Conservation (phyloP, 2,329 filamentous ascomycete genomes). For the Emericellopsis cladophorae region DNA sequence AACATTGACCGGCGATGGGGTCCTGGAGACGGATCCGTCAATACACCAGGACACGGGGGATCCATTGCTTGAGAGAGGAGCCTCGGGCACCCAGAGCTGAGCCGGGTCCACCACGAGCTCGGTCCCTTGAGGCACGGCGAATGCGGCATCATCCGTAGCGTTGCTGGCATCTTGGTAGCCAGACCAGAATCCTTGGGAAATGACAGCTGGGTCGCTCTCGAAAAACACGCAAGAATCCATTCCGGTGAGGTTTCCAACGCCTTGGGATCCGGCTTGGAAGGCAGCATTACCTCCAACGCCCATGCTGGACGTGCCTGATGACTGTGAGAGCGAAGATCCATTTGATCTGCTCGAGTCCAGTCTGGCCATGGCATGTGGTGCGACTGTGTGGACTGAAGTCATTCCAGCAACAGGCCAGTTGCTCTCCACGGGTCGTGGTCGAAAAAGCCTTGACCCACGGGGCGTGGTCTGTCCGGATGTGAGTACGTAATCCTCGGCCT, state of each 20-base stretch:
- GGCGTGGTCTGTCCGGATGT: constrained; percentile 42
- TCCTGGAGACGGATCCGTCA: constrained; percentile 38
- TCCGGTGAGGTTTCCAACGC: constrained; percentile 26
- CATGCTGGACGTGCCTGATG: constrained; percentile 36
- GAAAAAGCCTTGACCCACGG: constrained; percentile 32
- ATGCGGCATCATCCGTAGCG: constrained; percentile 24
- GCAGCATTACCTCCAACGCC: constrained; percentile 38
- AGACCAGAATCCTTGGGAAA: constrained; percentile 38
- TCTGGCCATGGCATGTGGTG: constrained; percentile 25
- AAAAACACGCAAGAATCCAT: constrained; percentile 38
- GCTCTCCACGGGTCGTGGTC: constrained; percentile 30
- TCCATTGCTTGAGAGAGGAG: constrained; percentile 18
- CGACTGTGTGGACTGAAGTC: constrained; percentile 13
- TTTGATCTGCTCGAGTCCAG: constrained; percentile 23
- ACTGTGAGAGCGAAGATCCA: constrained; percentile 33
- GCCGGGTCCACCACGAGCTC: too few species aligned
- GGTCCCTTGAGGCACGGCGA: constrained; percentile 16
- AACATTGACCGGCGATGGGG: constrained; percentile 33
- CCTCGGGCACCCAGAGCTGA: too few species aligned
- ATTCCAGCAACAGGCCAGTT: constrained; percentile 32
- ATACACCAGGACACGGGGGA: constrained; percentile 40
- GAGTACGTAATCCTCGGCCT: constrained; percentile 41
- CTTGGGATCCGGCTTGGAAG: constrained; percentile 26
- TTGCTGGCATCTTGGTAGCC: constrained; percentile 25
- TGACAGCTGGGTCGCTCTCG: constrained; percentile 32